These are phyloP conservation scores for Cephaloascus albidus DNA, from an alignment of 805 yeast species.

Conservation along the genomic window DNA sequence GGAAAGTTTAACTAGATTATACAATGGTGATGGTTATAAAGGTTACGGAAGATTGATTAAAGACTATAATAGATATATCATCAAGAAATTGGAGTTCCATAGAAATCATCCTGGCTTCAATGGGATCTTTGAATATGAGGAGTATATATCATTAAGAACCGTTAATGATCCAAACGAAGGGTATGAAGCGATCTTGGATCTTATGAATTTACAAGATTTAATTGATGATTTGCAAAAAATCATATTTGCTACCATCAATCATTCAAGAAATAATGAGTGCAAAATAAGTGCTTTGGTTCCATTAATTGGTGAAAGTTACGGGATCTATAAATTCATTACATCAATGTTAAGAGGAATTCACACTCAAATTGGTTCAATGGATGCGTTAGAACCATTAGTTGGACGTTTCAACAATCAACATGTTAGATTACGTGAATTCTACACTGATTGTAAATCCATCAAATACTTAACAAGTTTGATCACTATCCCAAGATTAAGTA, in stretches of 20 bases:
- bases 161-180: slow-evolving; percentile 96
- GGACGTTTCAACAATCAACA: slow-evolving; percentile 67
- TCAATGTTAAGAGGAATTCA: slow-evolving; percentile 89
- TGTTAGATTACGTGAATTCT: slow-evolving; percentile 65
- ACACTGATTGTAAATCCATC: slow-evolving; percentile 82
- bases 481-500: slow-evolving; percentile 62
- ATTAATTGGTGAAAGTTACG: slow-evolving; percentile 82
- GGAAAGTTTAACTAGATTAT: slow-evolving; percentile 55
- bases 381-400: slow-evolving; percentile 66
- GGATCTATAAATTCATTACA: slow-evolving; percentile 80
- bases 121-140: slow-evolving; percentile 95
- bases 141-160: slow-evolving; percentile 77
- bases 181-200: slow-evolving; percentile 76
- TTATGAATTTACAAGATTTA: slow-evolving; percentile 78
- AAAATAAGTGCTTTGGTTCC: slow-evolving; percentile 84
- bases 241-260: slow-evolving; percentile 62
- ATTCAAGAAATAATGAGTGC: slow-evolving; percentile 58
- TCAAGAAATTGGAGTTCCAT: slow-evolving; percentile 75
- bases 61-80: slow-evolving; percentile 64
- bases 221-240: slow-evolving; percentile 71
- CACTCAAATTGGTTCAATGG: slow-evolving; percentile 61
- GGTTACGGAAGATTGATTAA: slow-evolving; percentile 66
- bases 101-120: slow-evolving; percentile 80
- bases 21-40: slow-evolving; percentile 23
- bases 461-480: slow-evolving; percentile 74